Evolutionary conservation across 306 rosid genomes (phyloP).

Genomic region (Quercus parvula): DNA sequence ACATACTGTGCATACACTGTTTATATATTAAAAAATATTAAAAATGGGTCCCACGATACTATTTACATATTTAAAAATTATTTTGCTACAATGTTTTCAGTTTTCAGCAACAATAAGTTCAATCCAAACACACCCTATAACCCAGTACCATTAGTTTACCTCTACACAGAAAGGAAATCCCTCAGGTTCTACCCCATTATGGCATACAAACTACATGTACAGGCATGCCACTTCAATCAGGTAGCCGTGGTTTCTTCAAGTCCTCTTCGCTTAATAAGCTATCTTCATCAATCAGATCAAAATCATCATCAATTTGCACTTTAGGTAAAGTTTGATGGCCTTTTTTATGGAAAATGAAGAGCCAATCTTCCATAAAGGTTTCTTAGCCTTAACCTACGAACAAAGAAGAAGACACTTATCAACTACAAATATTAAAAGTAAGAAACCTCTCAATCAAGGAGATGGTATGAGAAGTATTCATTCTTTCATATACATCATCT

Average conservation of each 20-base stretch:
- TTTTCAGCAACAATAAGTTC: too few relatives aligned
- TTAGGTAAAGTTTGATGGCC: constrained; percentile 47
- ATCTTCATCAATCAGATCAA: constrained; percentile 90
- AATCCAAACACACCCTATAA: not conserved
- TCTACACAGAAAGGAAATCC: not conserved
- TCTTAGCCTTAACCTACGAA: constrained; percentile 61
- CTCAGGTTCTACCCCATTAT: not conserved
- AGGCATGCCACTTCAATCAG: not conserved
- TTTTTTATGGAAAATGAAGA: constrained; percentile 68
- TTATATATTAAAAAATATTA: too few relatives aligned
- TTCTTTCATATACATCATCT: too few relatives aligned
- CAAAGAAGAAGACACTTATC: constrained; percentile 8
- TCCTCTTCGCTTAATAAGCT: constrained; percentile 87
- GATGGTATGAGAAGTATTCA: not conserved
- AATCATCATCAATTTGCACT: constrained; percentile 67
- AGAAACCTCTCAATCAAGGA: not conserved
- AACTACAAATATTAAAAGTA: not conserved
- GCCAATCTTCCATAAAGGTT: constrained; percentile 79
- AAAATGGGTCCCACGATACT: too few relatives aligned
- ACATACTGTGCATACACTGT: too few relatives aligned
- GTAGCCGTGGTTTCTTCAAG: constrained; percentile 66
- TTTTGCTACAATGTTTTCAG: too few relatives aligned
- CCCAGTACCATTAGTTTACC: not conserved
- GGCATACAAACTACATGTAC: not conserved
- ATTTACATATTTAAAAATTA: too few relatives aligned